Conservation (phyloP, 768 basidiomycete species). For the Cubamyces lactineus region DNA sequence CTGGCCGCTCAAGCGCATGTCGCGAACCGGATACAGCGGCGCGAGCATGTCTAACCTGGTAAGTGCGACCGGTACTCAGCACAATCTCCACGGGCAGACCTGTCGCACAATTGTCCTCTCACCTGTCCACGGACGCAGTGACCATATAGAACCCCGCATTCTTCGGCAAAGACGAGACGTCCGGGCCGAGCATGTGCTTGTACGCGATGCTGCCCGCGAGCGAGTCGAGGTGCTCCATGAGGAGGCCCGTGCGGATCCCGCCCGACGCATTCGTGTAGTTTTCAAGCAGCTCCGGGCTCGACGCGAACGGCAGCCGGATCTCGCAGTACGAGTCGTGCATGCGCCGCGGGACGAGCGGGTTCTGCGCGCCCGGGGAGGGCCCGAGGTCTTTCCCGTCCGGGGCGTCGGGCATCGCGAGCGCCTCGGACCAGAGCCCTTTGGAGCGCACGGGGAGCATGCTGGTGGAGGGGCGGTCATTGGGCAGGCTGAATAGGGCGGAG, state of each 20-base stretch:
- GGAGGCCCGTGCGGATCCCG: conserved; percentile 70
- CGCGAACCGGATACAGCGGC: conserved; percentile 58
- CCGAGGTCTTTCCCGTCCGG: conserved; percentile 26
- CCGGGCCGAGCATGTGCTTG: conserved; percentile 77
- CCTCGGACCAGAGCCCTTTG: conserved; percentile 60
- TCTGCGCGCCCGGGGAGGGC: conserved; percentile 19
- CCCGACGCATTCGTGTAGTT: conserved; percentile 73
- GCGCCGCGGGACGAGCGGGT: conserved; percentile 44
- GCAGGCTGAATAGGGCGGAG: background rate
- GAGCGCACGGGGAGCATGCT: conserved; percentile 63
- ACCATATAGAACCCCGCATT: conserved; percentile 80
- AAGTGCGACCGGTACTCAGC: background rate
- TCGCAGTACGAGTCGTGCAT: conserved; percentile 80
- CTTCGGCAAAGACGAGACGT: conserved; percentile 55
- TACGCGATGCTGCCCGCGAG: conserved; percentile 86
- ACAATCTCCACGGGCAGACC: background rate
- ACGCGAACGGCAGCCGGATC: conserved; percentile 63
- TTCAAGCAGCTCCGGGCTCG: conserved; percentile 60
- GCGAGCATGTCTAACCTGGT: conserved; percentile 68
- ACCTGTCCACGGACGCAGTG: conserved; percentile 83
- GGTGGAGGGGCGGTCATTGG: background rate
- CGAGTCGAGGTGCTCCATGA: conserved; percentile 83
- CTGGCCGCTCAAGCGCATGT: conserved; percentile 77
- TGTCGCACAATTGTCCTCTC: conserved; percentile 1
- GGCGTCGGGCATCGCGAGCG: conserved; percentile 30